A percentile compares a stretch with the other conserved stretches of the same genome.
Evolutionary conservation across 2,329 filamentous ascomycete species (phyloP).

Genomic region (Cercospora canescens): DNA sequence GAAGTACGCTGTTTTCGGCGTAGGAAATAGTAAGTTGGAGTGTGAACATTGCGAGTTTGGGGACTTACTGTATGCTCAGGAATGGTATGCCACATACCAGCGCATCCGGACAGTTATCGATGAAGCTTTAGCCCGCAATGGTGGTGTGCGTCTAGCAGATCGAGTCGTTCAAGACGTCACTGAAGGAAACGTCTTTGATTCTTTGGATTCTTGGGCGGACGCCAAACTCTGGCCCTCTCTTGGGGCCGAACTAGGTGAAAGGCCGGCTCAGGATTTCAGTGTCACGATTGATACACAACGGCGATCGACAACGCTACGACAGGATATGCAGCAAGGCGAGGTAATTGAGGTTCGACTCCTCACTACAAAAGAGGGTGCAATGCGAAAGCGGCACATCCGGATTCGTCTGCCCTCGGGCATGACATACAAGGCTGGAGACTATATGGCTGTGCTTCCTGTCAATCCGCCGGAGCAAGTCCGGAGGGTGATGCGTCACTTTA

Average conservation of each 20-base stretch:
- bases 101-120: conserved; percentile 66
- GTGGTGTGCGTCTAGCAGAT: conserved; percentile 42
- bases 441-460: conserved; percentile 48
- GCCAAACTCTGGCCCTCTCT: neutral
- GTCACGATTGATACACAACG: conserved; percentile 5
- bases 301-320: conserved; percentile 52
- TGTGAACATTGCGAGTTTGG: too few species aligned
- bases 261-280: neutral
- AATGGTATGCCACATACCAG: conserved; percentile 64
- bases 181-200: conserved; percentile 41
- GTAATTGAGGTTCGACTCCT: conserved; percentile 57
- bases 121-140: conserved; percentile 51
- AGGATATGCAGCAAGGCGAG: conserved; percentile 61
- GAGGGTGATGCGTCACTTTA: conserved; percentile 63
- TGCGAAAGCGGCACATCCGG: conserved; percentile 58
- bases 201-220: conserved; percentile 41
- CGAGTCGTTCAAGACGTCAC: conserved; percentile 40
- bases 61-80: too few species aligned
- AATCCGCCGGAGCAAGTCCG: conserved; percentile 63
- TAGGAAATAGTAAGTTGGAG: too few species aligned
- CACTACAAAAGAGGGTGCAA: conserved; percentile 49
- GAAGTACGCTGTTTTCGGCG: conserved; percentile 69
- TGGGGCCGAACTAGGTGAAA: neutral
- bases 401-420: conserved; percentile 46
- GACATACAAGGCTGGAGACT: conserved; percentile 63